A percentile compares a stretch with the other conserved stretches of the same genome.
phyloP scores from a whole-genome alignment of 495 filamentous ascomycete species.

The Wilcoxina mikolae region DNA sequence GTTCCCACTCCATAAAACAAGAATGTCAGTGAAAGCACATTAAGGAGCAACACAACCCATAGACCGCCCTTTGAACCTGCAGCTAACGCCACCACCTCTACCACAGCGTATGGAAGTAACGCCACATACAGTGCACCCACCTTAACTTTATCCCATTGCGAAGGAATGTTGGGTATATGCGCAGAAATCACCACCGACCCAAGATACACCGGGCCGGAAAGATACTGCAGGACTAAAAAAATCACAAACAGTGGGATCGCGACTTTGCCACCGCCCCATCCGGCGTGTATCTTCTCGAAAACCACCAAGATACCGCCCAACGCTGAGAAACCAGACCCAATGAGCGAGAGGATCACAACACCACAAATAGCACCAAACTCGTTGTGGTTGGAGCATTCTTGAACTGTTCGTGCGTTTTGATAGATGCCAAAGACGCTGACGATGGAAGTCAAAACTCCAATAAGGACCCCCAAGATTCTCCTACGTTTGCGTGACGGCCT shows the following conservation, averaged over 20 bases:
- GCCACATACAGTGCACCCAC: not conserved
- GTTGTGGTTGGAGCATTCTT: not conserved
- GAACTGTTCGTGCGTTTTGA: not conserved
- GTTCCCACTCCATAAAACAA: not conserved
- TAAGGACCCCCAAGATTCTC: not conserved
- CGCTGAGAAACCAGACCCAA: not conserved
- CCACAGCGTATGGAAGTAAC: not conserved
- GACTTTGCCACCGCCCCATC: not conserved
- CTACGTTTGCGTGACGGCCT: not conserved
- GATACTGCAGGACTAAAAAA: not conserved
- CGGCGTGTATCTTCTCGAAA: not conserved
- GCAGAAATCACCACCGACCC: not conserved
- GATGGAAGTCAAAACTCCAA: not conserved
- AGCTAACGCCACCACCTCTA: not conserved
- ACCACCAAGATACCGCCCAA: not conserved
- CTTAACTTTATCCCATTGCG: not conserved
- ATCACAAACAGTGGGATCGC: not conserved
- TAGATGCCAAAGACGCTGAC: not conserved
- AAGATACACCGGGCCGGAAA: not conserved
- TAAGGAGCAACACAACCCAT: not conserved
- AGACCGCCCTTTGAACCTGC: not conserved
- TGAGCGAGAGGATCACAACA: not conserved
- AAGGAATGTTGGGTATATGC: not conserved
- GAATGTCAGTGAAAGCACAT: not conserved
- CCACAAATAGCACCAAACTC: not conserved